phyloP scores from a whole-genome alignment of 805 yeast species.

The Myxozyma nipponensis region DNA sequence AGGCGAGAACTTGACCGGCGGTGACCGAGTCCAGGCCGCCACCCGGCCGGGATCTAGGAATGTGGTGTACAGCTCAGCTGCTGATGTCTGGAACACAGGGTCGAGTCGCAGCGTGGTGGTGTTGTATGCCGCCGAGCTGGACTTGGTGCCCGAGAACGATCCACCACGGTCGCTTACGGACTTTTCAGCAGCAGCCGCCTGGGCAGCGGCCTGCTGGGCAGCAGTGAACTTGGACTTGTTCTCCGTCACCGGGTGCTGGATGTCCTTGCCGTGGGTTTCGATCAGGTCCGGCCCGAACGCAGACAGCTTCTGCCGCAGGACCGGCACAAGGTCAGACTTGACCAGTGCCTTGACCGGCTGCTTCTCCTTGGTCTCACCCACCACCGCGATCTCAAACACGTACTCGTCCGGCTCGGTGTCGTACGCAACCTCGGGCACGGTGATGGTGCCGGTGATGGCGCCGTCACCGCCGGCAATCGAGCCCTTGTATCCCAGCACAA shows the following conservation, averaged over 20 bases:
- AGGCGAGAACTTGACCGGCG: conserved; percentile 53
- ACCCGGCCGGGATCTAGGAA: conserved; percentile 72
- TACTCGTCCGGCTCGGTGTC: conserved; percentile 82
- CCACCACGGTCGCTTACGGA: conserved; percentile 23
- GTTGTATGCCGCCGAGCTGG: conserved; percentile 55
- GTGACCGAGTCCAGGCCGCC: conserved; percentile 85
- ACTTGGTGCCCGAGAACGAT: conserved; percentile 16
- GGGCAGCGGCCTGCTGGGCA: conserved; percentile 36
- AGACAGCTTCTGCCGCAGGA: conserved; percentile 56
- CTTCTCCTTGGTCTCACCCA: conserved; percentile 47
- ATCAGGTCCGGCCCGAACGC: conserved; percentile 78
- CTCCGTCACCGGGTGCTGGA: conserved; percentile 73
- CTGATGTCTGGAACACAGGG: conserved; percentile 79
- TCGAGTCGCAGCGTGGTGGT: conserved; percentile 75
- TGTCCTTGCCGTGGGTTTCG: conserved; percentile 70
- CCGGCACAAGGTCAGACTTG: conserved; percentile 61
- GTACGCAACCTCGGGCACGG: conserved; percentile 89
- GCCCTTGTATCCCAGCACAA: conserved; percentile 60
- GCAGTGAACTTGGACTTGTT: conserved; percentile 55
- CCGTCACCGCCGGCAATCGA: conserved; percentile 34
- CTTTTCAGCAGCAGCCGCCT: conserved; percentile 22
- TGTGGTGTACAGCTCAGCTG: conserved; percentile 77
- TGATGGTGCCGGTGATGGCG: conserved; percentile 74
- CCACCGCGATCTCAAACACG: conserved; percentile 73
- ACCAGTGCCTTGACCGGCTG: conserved; percentile 49